Base-by-base conservation (phyloP, 371 early-diverging fungal species). In the Mucor irregularis region DNA sequence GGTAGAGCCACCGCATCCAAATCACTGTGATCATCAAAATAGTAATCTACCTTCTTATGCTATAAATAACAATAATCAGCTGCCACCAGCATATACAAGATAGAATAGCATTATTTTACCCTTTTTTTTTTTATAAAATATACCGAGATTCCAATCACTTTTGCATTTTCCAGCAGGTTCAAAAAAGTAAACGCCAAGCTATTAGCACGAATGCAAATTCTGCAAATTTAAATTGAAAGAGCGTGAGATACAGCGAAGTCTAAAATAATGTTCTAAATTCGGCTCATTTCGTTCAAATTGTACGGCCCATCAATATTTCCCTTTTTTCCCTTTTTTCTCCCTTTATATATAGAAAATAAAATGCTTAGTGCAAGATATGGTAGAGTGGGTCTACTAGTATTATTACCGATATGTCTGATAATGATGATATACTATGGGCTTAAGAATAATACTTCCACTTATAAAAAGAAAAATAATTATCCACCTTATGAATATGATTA, bases 361-460 rank as follows among this genome's bases (percentile, higher is more conserved):
- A 66, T 66, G 66, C 37, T 66, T 22, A 28, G 58, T 25, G 58
- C 66, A 22, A 57, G 55, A 51, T 58, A 53, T 43, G 58, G 66
- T n/a, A 49, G 47, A 30, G 35, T 66, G 13, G 47, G 49, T 10
- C 29, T 66, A 14, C 44, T 66, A 6, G 24, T 60, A 19, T 30
- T 62, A 21, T 28, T 66, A 16, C 66, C 66, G 25, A 33, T 64
- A n/a, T 62, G 64, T 31, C 19, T 63, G 11, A 30, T 58, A 13
- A 25, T 58, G 0, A 38, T 58, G 35, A 24, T 58, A 24, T 64
- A 58, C 39, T 58, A 64, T 29, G 17, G 42, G 10, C 13, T 17
- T 24, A 21, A 13, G 10, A 42, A 24, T 24, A 42, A 24, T 25
- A 22, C 7, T n/a, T 44, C 39, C 2, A 40, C 31, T 34, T 40